These are phyloP conservation scores for Psilocybe tampanensis DNA, from an alignment of 768 basidiomycete species.

Conservation along the genomic window DNA sequence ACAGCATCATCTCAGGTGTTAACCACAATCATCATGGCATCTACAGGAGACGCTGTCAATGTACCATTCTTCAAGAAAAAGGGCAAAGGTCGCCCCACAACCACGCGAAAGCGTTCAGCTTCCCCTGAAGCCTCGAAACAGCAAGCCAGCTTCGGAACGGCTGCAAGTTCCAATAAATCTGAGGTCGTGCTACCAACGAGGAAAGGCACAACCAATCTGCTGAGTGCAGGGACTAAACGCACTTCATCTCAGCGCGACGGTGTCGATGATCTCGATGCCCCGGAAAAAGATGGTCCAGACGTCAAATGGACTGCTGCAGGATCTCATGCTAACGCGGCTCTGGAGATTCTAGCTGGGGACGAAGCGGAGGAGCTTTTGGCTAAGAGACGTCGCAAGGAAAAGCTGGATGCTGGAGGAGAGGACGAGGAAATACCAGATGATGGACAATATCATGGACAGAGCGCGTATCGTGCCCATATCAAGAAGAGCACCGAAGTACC, in stretches of 20 bases:
- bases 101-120: conserved; percentile 71
- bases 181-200: conserved; percentile 79
- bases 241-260: conserved; percentile 67
- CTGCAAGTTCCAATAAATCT: conserved; percentile 51
- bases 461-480: conserved; percentile 78
- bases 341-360: conserved; percentile 83
- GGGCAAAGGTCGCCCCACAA: conserved; percentile 76
- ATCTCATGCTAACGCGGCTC: conserved; percentile 71
- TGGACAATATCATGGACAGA: conserved; percentile 85
- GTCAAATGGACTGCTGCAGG: conserved; percentile 79
- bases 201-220: conserved; percentile 66
- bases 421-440: conserved; percentile 69
- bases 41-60: conserved; percentile 37
- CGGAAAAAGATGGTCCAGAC: conserved; percentile 64
- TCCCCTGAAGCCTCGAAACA: conserved; percentile 50
- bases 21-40: conserved; percentile 39
- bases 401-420: conserved; percentile 49
- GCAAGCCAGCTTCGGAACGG: conserved; percentile 23
- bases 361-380: conserved; percentile 77
- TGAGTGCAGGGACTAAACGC: conserved; percentile 57
- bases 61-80: conserved; percentile 88
- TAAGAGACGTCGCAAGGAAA: conserved; percentile 64
- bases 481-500: conserved; percentile 84
- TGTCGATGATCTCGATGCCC: conserved; percentile 46
- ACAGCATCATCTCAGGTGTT: not conserved